Base-by-base conservation (phyloP, 2,329 filamentous ascomycete species). In the Elsinoe arachidis region DNA sequence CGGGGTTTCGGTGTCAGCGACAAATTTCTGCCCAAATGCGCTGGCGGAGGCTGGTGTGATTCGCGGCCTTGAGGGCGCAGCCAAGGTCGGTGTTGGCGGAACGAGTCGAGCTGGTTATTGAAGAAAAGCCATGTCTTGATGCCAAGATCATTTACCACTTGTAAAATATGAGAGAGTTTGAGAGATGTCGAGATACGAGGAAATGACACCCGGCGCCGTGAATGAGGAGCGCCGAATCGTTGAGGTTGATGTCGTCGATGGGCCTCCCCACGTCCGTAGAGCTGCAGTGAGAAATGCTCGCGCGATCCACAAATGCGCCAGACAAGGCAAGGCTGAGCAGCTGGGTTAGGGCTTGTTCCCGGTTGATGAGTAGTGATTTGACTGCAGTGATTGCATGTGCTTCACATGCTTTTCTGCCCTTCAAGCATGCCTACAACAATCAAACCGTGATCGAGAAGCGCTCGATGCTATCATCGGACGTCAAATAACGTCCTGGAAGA, bases 101-200 rank as follows among this genome's bases (percentile, higher is more conserved):
- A n/a, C 2, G 15, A 23, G 11, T 23, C 19, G 17, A 53, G 34
- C 3, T 23, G 3, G 17, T 14, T 38, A 38, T 53, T 6, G 30
- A 15, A 53, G 12, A 38, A 19, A 38, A 21, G 33, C 49, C 49
- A 38, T 53, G 34, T 53, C 33, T 53, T 53, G 34, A 38, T 53
- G 49, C 49, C 49, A 53, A 53, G 49, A 17, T 38, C 9, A 23
- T 17, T 7, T 49, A 49, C 26, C 44, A 17, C 4, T 14, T 49
- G 44, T 49, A 21, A 34, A 49, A 10, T 19, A 2, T 21, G 30
- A 33, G 3, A 34, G 30, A 35, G 23, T 49, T 49, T 44, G 9
- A 2, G 11, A 34, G 23, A 49, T 19, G 44, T 49, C 33, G 44
- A 7, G 44, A 49, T 34, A 49, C 44, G 44, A 49, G 44, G n/a